phyloP scores from a whole-genome alignment of 2,329 filamentous ascomycete species.

The Exophiala lecanii-corni region DNA sequence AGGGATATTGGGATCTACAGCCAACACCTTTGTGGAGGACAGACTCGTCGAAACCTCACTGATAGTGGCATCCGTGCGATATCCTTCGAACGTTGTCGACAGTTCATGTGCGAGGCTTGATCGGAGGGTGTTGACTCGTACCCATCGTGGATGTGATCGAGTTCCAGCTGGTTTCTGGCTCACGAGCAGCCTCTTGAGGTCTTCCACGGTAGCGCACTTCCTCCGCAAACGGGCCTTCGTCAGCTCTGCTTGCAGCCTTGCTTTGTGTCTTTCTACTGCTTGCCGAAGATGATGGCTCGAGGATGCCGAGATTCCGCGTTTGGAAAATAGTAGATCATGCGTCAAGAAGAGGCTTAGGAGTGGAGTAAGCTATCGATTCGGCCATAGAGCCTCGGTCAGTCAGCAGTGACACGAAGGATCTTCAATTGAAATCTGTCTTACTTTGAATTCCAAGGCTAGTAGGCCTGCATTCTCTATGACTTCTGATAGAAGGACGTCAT shows the following conservation, averaged over 20 bases:
- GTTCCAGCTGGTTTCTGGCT: constrained; percentile 34
- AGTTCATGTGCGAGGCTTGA: constrained; percentile 68
- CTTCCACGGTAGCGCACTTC: constrained; percentile 63
- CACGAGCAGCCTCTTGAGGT: constrained; percentile 46
- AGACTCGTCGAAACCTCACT: constrained; percentile 48
- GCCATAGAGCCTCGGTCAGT: constrained; percentile 35
- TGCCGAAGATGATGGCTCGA: constrained; percentile 71
- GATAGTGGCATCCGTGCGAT: constrained; percentile 52
- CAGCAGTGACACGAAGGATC: constrained; percentile 26
- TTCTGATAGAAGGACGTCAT: constrained; percentile 79
- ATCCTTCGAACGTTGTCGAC: constrained; percentile 66
- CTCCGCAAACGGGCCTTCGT: constrained; percentile 71
- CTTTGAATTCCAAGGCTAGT: constrained; percentile 78
- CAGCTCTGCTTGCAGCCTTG: constrained; percentile 74
- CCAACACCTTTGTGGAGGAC: constrained; percentile 43
- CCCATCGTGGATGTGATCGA: constrained; percentile 74
- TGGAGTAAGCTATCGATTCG: constrained; percentile 63
- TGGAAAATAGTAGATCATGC: constrained; percentile 80
- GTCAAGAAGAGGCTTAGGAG: constrained; percentile 73
- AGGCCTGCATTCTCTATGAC: constrained; percentile 79
- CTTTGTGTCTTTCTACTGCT: constrained; percentile 75
- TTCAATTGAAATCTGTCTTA: constrained; percentile 37
- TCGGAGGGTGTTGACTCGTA: constrained; percentile 77
- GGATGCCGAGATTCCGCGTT: constrained; percentile 76
- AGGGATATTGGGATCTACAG: constrained; percentile 76